These are phyloP conservation scores for Pseudotulostoma volvatum DNA, from an alignment of 495 filamentous ascomycete genomes.

Conservation along the genomic window DNA sequence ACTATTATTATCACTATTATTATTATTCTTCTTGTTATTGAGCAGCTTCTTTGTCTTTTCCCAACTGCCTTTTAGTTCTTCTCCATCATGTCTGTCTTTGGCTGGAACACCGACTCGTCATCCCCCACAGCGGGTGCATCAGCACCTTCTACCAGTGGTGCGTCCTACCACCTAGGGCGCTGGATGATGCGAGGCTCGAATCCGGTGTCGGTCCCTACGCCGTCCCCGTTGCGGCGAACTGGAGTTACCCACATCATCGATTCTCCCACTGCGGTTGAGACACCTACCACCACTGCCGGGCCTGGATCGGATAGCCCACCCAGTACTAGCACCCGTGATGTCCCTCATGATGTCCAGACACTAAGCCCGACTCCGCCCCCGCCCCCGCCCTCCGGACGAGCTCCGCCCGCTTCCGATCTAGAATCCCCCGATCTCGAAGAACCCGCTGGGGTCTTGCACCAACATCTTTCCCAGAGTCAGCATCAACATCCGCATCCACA, in stretches of 20 bases:
- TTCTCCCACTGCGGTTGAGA: background rate
- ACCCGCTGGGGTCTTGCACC: too few relatives aligned
- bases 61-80: too few relatives aligned
- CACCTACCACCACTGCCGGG: background rate
- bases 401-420: background rate
- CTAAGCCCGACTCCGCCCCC: background rate
- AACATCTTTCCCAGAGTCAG: conserved; percentile 1
- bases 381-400: too few relatives aligned
- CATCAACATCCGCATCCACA: background rate
- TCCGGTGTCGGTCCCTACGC: background rate
- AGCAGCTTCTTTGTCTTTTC: too few relatives aligned
- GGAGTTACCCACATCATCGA: background rate
- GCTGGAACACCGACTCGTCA: conserved; percentile 8
- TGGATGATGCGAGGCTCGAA: conserved; percentile 3
- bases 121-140: background rate
- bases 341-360: background rate
- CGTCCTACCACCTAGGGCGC: conserved; percentile 11
- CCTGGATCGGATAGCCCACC: background rate
- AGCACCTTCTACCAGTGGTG: background rate
- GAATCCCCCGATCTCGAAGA: too few relatives aligned
- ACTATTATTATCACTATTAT: too few relatives aligned
- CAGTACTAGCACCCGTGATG: background rate
- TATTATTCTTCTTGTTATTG: too few relatives aligned
- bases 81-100: conserved; percentile 11
- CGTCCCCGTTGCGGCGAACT: background rate